A percentile compares a stretch with the other conserved stretches of the same genome.
phyloP scores from a whole-genome alignment of 768 basidiomycete genomes.

The Lyophyllum decastes region DNA sequence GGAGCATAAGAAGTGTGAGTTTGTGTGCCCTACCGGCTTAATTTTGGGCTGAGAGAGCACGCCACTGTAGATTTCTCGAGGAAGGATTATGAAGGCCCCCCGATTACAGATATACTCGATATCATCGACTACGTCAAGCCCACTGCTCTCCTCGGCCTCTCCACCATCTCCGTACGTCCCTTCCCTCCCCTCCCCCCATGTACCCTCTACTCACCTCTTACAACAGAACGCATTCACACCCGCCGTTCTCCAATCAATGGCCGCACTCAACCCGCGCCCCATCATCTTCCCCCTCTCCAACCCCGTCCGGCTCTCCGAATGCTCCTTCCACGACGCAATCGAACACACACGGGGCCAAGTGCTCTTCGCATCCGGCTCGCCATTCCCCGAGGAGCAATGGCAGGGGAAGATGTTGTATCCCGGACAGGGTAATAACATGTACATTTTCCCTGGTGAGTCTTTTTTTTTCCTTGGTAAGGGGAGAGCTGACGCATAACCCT shows the following conservation, averaged over 20 bases:
- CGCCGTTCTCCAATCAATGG: constrained; percentile 75
- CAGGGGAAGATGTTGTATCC: constrained; percentile 62
- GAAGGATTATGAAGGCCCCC: constrained; percentile 74
- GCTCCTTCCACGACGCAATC: constrained; percentile 77
- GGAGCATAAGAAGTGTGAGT: constrained; percentile 80
- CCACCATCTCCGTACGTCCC: constrained; percentile 66
- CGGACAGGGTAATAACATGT: constrained; percentile 96
- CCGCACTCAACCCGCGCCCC: constrained; percentile 74
- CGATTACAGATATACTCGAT: constrained; percentile 72
- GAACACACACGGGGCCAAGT: constrained; percentile 70
- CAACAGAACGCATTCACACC: constrained; percentile 71
- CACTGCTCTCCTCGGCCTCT: constrained; percentile 86
- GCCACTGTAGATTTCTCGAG: constrained; percentile 71
- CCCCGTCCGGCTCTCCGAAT: constrained; percentile 81
- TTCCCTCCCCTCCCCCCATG: not conserved
- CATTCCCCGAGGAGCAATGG: constrained; percentile 69
- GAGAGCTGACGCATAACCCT: no score
- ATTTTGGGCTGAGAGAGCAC: no score
- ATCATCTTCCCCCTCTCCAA: constrained; percentile 95
- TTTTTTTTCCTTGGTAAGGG: no score
- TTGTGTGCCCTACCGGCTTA: no score
- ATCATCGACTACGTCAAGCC: constrained; percentile 83
- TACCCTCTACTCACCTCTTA: not conserved
- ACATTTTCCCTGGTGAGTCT: constrained; percentile 66
- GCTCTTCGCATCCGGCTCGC: constrained; percentile 88